These are phyloP conservation scores for Eucalyptus curtisii DNA, from an alignment of 345 rosid genomes.

Conservation along the genomic window DNA sequence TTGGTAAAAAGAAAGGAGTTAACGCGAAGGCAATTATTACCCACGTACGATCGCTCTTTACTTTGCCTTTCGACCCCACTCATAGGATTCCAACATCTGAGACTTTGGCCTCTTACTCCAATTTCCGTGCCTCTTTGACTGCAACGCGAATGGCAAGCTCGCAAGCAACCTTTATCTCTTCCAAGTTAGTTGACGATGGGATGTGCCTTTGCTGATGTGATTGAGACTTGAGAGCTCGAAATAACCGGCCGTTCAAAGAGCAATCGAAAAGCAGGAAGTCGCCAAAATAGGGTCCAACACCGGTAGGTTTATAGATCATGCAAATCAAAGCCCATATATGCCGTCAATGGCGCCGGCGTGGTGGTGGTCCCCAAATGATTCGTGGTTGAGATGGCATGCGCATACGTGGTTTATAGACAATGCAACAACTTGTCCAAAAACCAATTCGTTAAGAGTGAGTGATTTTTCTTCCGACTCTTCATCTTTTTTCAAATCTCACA, in stretches of 20 bases:
- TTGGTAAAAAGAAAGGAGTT: not conserved
- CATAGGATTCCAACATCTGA: not conserved
- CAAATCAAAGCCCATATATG: not conserved
- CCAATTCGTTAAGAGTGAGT: not conserved
- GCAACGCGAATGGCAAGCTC: not conserved
- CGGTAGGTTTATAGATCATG: not conserved
- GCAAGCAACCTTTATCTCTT: not conserved
- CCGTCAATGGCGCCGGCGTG: not conserved
- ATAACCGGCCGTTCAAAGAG: not conserved
- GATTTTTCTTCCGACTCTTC: not conserved
- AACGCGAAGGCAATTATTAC: not conserved
- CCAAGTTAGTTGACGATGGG: not conserved
- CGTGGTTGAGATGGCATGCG: not conserved
- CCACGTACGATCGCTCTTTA: not conserved
- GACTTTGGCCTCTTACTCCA: not conserved
- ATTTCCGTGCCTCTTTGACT: not conserved
- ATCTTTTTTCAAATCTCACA: not conserved
- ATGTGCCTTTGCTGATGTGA: not conserved
- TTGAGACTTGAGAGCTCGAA: not conserved
- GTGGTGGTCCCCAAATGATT: not conserved
- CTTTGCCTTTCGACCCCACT: not conserved
- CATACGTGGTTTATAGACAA: not conserved
- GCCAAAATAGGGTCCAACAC: not conserved
- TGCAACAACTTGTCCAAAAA: not conserved
- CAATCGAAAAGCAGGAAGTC: not conserved